Conservation (phyloP, 495 filamentous ascomycete species). For the Penicillium nucicola region DNA sequence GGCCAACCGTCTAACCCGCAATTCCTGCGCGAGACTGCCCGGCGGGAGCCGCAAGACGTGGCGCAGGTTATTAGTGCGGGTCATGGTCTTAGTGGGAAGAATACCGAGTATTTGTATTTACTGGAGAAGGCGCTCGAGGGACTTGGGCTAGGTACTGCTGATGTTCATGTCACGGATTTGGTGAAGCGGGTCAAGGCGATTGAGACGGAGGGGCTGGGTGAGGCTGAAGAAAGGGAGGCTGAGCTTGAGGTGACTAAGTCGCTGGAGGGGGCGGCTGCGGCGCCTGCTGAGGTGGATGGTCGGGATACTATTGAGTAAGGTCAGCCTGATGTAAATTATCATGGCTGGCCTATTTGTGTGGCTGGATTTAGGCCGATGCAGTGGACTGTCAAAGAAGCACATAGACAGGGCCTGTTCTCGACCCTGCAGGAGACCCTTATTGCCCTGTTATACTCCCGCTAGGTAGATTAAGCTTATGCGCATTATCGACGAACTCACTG, state of each 20-base stretch:
- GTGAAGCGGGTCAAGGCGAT: conserved; percentile 44
- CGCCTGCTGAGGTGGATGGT: conserved; percentile 20
- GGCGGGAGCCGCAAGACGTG: conserved; percentile 74
- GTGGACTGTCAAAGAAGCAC: too few species aligned
- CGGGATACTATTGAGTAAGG: conserved; percentile 18
- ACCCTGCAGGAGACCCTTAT: too few species aligned
- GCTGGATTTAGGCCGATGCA: too few species aligned
- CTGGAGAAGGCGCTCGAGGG: conserved; percentile 74
- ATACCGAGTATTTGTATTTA: conserved; percentile 84
- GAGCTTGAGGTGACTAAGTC: conserved; percentile 34
- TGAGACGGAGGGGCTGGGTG: conserved; percentile 26
- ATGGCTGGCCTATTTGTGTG: too few species aligned
- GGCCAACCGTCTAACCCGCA: conserved; percentile 92
- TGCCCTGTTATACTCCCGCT: background rate
- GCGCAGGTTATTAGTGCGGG: conserved; percentile 79
- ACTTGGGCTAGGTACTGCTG: conserved; percentile 73
- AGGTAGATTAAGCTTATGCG: background rate
- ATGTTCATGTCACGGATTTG: conserved; percentile 71
- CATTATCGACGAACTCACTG: background rate
- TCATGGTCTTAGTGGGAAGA: conserved; percentile 81
- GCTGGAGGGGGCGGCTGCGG: conserved; percentile 21
- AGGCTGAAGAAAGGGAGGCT: conserved; percentile 34
- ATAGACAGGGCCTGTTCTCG: too few species aligned
- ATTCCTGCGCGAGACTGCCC: conserved; percentile 64
- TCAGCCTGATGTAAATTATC: background rate